Percentiles rank a stretch among this genome's conserved stretches.
Conservation (phyloP, 2,329 filamentous ascomycete species). For the Lomentospora prolificans region DNA sequence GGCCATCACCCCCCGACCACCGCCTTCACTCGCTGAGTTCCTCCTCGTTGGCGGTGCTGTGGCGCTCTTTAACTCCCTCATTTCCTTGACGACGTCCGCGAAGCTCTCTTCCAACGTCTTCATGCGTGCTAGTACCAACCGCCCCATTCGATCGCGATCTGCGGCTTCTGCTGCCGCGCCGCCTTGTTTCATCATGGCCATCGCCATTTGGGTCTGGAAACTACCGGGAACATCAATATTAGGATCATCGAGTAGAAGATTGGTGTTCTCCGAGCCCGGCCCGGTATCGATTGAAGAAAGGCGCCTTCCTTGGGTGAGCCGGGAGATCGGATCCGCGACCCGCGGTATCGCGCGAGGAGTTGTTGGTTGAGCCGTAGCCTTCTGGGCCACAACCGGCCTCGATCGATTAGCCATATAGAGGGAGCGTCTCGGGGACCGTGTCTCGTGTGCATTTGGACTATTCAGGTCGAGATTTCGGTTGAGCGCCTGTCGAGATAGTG, state of each 20-base stretch:
- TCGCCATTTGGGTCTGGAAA: slow-evolving; percentile 72
- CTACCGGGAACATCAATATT: slow-evolving; percentile 60
- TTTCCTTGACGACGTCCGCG: slow-evolving; percentile 72
- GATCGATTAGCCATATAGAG: slow-evolving; percentile 36
- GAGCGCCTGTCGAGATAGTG: slow-evolving; percentile 13
- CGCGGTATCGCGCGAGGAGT: slow-evolving; percentile 7
- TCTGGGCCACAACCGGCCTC: slow-evolving; percentile 42
- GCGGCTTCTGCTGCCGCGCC: slow-evolving; percentile 23
- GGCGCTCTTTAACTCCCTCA: slow-evolving; percentile 51
- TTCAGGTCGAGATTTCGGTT: slow-evolving; percentile 29
- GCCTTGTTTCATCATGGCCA: slow-evolving; percentile 51
- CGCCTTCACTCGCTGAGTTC: slow-evolving; percentile 39
- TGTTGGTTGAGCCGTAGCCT: slow-evolving; percentile 13
- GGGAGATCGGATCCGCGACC: neutral
- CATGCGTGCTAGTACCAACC: slow-evolving; percentile 81
- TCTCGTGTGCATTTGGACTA: slow-evolving; percentile 25
- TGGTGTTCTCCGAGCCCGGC: slow-evolving; percentile 58
- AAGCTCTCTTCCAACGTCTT: slow-evolving; percentile 89
- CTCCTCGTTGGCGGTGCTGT: slow-evolving; percentile 37
- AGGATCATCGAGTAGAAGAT: slow-evolving; percentile 49
- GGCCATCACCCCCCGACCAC: slow-evolving; percentile 12
- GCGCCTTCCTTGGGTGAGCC: slow-evolving; percentile 25
- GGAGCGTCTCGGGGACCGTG: slow-evolving; percentile 37
- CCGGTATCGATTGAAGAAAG: slow-evolving; percentile 62
- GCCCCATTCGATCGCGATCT: slow-evolving; percentile 60